These are phyloP conservation scores for Begonia peltatifolia DNA, from an alignment of 306 rosid species.

Conservation along the genomic window DNA sequence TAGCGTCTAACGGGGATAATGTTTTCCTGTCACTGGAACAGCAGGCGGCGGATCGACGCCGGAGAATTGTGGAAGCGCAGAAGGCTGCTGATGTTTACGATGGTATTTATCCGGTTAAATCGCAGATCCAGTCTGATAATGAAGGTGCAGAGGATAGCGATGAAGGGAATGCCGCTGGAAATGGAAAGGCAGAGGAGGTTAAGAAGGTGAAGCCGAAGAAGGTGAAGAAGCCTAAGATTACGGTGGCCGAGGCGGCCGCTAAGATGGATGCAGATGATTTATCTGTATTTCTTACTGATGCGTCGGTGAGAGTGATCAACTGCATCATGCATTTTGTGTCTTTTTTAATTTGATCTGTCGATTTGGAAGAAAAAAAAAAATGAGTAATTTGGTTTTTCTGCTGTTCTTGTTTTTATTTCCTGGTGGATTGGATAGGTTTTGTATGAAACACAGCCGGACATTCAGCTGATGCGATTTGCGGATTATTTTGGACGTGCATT, in stretches of 20 bases:
- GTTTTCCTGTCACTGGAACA: slow-evolving; percentile 69
- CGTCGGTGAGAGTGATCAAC: slow-evolving; percentile 35
- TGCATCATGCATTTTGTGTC: slow-evolving; percentile 8
- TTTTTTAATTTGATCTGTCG: slow-evolving; percentile 33
- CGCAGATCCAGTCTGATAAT: slow-evolving; percentile 44
- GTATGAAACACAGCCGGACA: slow-evolving; percentile 46
- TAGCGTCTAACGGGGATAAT: slow-evolving; percentile 22
- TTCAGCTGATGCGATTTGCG: slow-evolving; percentile 59
- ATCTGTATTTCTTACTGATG: slow-evolving; percentile 39
- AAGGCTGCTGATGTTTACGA: slow-evolving; percentile 22
- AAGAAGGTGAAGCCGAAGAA: slow-evolving; percentile 83
- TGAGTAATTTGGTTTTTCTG: slow-evolving; percentile 4
- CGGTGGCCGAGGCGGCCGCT: slow-evolving; percentile 72
- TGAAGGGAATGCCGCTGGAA: slow-evolving; percentile 26
- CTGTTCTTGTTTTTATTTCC: neutral
- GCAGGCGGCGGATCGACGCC: slow-evolving; percentile 71
- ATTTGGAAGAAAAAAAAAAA: slow-evolving; percentile 8
- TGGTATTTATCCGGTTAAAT: slow-evolving; percentile 27
- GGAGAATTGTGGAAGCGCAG: slow-evolving; percentile 55
- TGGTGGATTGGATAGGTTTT: slow-evolving; percentile 22
- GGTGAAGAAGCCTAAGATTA: slow-evolving; percentile 77
- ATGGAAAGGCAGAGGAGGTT: slow-evolving; percentile 40
- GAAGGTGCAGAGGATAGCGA: slow-evolving; percentile 40
- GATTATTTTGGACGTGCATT: slow-evolving; percentile 66
- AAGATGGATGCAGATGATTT: slow-evolving; percentile 65